Percentiles rank a stretch among this genome's conserved stretches.
Conservation (phyloP, 176 grass and related monocot genomes). For the Typha latifolia region DNA sequence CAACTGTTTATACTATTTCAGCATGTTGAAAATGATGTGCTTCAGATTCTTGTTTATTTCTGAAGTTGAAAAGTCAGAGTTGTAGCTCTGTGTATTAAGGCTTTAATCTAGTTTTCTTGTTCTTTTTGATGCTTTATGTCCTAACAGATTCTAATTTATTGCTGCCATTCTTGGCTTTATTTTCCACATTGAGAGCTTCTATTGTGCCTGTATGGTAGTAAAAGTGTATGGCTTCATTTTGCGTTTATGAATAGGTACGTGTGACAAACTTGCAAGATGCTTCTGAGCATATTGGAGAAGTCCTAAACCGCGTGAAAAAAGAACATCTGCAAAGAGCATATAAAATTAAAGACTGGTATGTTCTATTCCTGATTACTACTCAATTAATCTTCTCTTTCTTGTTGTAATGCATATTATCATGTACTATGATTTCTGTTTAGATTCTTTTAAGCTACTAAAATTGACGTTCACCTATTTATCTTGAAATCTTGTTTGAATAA, state of each 20-base stretch:
- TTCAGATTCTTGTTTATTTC: neutral
- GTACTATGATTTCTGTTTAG: neutral
- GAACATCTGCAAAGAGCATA: constrained; percentile 92
- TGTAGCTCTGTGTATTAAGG: neutral
- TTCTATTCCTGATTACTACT: neutral
- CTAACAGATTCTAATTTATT: neutral
- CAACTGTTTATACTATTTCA: neutral
- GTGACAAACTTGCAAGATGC: constrained; percentile 96
- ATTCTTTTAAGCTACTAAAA: too few relatives aligned
- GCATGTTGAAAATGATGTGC: neutral
- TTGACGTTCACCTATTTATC: too few relatives aligned
- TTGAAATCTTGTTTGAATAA: too few relatives aligned
- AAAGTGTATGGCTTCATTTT: neutral
- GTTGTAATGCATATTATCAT: neutral
- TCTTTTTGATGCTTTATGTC: too few relatives aligned
- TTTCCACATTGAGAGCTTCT: neutral
- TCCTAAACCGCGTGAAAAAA: constrained; percentile 84
- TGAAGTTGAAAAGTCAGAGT: neutral
- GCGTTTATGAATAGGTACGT: constrained; percentile 40
- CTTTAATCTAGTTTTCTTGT: too few relatives aligned
- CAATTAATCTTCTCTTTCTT: neutral
- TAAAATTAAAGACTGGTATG: constrained; percentile 84
- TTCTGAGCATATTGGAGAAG: constrained; percentile 92
- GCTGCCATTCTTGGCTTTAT: neutral
- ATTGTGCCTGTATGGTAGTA: neutral